A percentile compares a stretch with the other conserved stretches of the same genome.
Evolutionary conservation across 169 alveolate genomes (phyloP).

Genomic region (Miamiensis avidus): DNA sequence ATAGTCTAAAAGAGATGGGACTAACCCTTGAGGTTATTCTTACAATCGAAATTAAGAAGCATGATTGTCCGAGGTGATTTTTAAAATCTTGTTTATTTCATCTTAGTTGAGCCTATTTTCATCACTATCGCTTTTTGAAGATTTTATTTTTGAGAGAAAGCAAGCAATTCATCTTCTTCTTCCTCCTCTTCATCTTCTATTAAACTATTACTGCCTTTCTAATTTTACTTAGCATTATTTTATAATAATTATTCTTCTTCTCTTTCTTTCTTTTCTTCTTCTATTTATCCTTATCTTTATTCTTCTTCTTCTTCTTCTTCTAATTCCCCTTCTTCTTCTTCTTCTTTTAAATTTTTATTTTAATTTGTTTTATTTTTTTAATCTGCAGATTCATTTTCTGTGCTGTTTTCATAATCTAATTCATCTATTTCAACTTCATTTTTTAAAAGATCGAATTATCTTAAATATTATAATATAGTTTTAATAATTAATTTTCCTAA

Average conservation of each 20-base stretch:
- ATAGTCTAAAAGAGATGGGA: constrained; percentile 20
- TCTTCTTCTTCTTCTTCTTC: not conserved
- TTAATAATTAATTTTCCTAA: too few relatives aligned
- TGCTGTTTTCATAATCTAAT: not conserved
- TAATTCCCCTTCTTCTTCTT: not conserved
- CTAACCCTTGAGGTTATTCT: constrained; percentile 7
- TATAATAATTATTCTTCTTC: not conserved
- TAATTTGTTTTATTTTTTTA: not conserved
- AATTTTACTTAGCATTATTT: not conserved
- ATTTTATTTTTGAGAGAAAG: not conserved
- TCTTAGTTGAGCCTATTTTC: not conserved
- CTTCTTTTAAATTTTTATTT: not conserved
- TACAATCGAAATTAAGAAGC: not conserved
- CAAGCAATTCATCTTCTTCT: not conserved
- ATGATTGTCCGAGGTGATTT: not conserved
- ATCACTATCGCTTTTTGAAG: not conserved
- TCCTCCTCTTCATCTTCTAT: not conserved
- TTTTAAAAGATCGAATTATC: not conserved
- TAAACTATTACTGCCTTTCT: not conserved
- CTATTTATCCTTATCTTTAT: not conserved
- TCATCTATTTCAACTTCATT: too few relatives aligned
- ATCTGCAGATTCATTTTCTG: not conserved
- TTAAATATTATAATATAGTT: too few relatives aligned
- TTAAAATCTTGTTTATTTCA: not conserved
- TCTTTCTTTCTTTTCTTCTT: not conserved